Evolutionary conservation across 2,329 filamentous ascomycete genomes (phyloP), one percentile per base, ranked within the genome.

Genomic region (Elsinoe ampelina): DNA sequence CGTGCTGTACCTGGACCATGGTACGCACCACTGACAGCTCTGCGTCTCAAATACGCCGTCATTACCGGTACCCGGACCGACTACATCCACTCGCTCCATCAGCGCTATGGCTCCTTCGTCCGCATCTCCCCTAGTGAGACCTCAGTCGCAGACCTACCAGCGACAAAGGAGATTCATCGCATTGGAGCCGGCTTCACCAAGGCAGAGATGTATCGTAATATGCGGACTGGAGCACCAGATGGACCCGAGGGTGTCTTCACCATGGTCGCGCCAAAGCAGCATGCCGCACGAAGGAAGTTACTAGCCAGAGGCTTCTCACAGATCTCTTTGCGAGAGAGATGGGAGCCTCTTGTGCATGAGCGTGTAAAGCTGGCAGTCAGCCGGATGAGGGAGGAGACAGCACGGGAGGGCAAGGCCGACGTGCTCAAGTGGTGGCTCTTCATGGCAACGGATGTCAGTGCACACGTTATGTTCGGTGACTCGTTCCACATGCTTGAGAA

Each of bases 391-490:
- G 58, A 58, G 1, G 66, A 66, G 26, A 58, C 61, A 19, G 43
- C 34, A 6, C 61, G 48, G 51, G 47, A 67, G 66, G 70, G 70
- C 12, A 32, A 42, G 2, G 67, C 67, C 5, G 72, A 75, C 62
- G 57, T 74, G 4, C 55, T 72, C 47, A 69, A 71, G 52, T 75
- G 72, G 73, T 68, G 60, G 69, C 72, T 69, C 12, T 66, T 73
- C 11, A 68, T 74, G 64, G 68, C 71, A 6, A 67, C 67, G 0
- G 72, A 75, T 61, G 65, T 74, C 6, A 68, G 67, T 17, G 65
- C 66, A 1, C 63, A 71, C 48, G 58, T 75, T 3, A 66, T 67
- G 38, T 73, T 74, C 58, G 72, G 72, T 13, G 68, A 72, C 41
- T 65, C 62, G 1, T 73, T 74, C 56, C 61, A 65, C 5, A 72